A percentile compares a stretch with the other conserved stretches of the same genome.
Evolutionary conservation across 2,329 filamentous ascomycete species (phyloP).

Genomic region (Cordyceps farinosa): DNA sequence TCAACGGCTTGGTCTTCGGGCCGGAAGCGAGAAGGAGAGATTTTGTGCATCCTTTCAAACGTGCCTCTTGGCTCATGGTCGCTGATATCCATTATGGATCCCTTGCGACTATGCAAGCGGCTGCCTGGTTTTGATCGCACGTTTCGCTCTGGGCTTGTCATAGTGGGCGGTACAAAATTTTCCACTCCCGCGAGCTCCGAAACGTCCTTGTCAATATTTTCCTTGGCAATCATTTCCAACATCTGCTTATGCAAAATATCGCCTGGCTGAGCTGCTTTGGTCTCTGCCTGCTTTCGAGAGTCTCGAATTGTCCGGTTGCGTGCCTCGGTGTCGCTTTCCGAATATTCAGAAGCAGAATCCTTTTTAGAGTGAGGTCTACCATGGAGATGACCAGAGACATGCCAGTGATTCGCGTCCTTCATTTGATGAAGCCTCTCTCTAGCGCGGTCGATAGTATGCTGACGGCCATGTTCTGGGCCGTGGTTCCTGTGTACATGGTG

Average conservation of each 20-base stretch:
- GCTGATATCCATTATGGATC: conserved; percentile 38
- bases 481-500: conserved; percentile 23
- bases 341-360: conserved; percentile 56
- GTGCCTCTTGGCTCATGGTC: conserved; percentile 36
- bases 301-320: conserved; percentile 5
- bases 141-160: conserved; percentile 32
- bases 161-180: conserved; percentile 32
- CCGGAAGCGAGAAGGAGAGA: conserved; percentile 26
- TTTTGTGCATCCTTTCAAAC: conserved; percentile 23
- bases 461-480: conserved; percentile 45
- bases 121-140: conserved; percentile 28
- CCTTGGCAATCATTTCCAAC: conserved; percentile 56
- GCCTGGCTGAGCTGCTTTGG: conserved; percentile 31
- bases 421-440: conserved; percentile 58
- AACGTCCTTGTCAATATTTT: conserved; percentile 44
- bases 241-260: conserved; percentile 60
- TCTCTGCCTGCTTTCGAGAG: background rate
- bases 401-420: conserved; percentile 53
- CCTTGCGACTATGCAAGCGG: conserved; percentile 33
- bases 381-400: conserved; percentile 45
- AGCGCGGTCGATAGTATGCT: conserved; percentile 55
- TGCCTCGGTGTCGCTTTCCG: conserved; percentile 51
- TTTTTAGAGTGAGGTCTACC: conserved; percentile 49
- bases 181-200: conserved; percentile 33
- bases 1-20: conserved; percentile 46